Base-by-base conservation (phyloP, 2,329 filamentous ascomycete genomes). In the Myriosclerotinia curreyana region DNA sequence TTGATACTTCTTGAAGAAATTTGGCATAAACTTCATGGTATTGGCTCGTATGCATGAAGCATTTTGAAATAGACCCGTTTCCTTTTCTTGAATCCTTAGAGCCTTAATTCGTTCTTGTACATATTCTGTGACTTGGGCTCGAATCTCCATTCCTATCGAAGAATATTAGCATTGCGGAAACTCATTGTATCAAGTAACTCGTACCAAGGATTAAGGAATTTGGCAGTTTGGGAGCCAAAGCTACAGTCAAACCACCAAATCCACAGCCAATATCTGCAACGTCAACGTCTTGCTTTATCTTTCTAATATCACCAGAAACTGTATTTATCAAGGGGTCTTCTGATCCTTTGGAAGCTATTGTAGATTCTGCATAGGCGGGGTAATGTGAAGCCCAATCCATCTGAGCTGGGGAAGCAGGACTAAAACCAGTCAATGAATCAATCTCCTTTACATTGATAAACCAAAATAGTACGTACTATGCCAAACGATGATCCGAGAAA, bases 11-110 rank as follows among this genome's bases (percentile, higher is more conserved):
- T 78, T 80, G 81, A 99, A 98, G 81, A 97, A 96, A 75, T 99
- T 98, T 67, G 96, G 94, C n/a, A 99, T 81, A 77, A 98, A 99
- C 76, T 99, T 99, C 95, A 99, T 99, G 6, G 92, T 91, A 79
- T 99, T 99, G 69, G 91, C 91, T 67, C 95, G 88, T 55, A 99
- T 81, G 74, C 92, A 96, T 42, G 90, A 87, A 62, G 94, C 88
- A 76, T 99, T 99, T 74, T 96, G 89, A 76, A 92, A 98, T 54
- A 79, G 76, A 59, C 78, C 76, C 36, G 75, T 74, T 7, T 79
- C 78, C 7, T 78, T 73, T 68, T 85, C 83, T 73, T 93, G 87
- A 15, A 81, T 79, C 5, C 95, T 87, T 22, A 98, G 82, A 5
- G 93, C 94, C 69, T 86, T 85, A 75, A 96, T 91, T 73, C 92